Conservation (phyloP, 2,329 filamentous ascomycete species). For the Fusarium sp. region DNA sequence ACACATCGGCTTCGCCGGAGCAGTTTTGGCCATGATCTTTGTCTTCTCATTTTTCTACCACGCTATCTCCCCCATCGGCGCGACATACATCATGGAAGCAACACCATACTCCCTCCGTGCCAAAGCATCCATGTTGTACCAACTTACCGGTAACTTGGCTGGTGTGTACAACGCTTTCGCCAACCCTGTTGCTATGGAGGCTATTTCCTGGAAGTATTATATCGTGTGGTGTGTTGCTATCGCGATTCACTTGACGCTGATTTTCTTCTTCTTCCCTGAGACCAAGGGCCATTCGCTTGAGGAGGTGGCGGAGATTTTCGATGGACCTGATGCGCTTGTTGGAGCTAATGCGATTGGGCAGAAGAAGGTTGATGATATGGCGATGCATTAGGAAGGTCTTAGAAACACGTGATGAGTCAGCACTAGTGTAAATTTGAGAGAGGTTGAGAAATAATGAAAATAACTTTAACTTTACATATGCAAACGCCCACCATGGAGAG, state of each 20-base stretch:
- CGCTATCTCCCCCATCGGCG: constrained; percentile 54
- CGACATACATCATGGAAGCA: constrained; percentile 60
- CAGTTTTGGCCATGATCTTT: constrained; percentile 55
- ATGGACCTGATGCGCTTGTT: constrained; percentile 34
- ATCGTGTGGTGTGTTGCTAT: constrained; percentile 55
- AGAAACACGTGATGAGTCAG: too few relatives aligned
- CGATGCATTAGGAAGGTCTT: neutral
- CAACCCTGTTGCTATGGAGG: constrained; percentile 56
- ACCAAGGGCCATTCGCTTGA: constrained; percentile 40
- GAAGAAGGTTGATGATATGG: constrained; percentile 24
- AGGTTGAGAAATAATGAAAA: neutral
- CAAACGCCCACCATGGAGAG: rapidly evolving
- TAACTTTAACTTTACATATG: neutral
- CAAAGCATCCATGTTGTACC: constrained; percentile 47
- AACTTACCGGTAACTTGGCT: constrained; percentile 45
- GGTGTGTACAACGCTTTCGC: constrained; percentile 55
- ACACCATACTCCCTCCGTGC: constrained; percentile 49
- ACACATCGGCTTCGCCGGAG: constrained; percentile 52
- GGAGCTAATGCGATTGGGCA: constrained; percentile 37
- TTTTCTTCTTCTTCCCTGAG: constrained; percentile 47
- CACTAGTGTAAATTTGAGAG: neutral
- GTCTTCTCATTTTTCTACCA: constrained; percentile 42
- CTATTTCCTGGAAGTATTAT: constrained; percentile 57
- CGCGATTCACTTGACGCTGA: constrained; percentile 30
- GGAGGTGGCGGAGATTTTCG: constrained; percentile 42